These are phyloP conservation scores for Leptographium procerum DNA, from an alignment of 2,329 filamentous ascomycete species.

Conservation along the genomic window DNA sequence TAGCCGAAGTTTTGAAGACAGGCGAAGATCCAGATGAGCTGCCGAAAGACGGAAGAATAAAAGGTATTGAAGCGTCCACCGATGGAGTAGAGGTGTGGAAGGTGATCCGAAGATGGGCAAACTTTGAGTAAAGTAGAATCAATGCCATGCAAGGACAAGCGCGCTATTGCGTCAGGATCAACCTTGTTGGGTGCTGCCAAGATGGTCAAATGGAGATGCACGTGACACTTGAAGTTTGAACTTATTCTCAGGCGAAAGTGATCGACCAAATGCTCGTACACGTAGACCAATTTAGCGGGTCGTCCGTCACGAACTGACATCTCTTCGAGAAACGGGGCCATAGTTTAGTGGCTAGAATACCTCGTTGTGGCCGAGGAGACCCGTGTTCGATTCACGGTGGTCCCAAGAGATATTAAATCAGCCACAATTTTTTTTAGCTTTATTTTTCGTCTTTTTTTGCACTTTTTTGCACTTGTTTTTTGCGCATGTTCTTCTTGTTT, in stretches of 20 bases:
- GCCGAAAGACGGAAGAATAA: not conserved
- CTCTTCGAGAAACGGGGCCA: slow-evolving; percentile 10
- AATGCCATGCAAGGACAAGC: too few relatives aligned
- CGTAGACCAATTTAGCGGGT: not conserved
- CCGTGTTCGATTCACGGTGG: slow-evolving; percentile 11
- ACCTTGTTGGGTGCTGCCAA: too few relatives aligned
- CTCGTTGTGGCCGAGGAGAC: slow-evolving; percentile 13
- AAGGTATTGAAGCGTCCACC: not conserved
- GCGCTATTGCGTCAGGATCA: too few relatives aligned
- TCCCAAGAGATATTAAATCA: slow-evolving; percentile 4
- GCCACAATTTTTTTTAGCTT: slow-evolving; percentile 3
- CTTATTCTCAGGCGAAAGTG: too few relatives aligned
- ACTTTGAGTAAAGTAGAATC: too few relatives aligned
- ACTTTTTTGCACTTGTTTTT: too few relatives aligned
- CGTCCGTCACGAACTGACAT: not conserved
- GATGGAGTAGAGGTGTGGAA: not conserved
- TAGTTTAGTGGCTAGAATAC: slow-evolving; percentile 14
- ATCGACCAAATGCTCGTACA: not conserved
- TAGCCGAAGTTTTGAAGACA: not conserved
- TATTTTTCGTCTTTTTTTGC: not conserved
- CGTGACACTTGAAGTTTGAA: too few relatives aligned
- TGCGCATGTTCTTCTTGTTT: too few relatives aligned
- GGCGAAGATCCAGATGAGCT: not conserved
- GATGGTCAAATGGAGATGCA: too few relatives aligned
- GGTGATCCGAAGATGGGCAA: not conserved